Evolutionary conservation across 192 early-diverging fungal genomes (phyloP).

Genomic region (Ambispora gerdemannii): DNA sequence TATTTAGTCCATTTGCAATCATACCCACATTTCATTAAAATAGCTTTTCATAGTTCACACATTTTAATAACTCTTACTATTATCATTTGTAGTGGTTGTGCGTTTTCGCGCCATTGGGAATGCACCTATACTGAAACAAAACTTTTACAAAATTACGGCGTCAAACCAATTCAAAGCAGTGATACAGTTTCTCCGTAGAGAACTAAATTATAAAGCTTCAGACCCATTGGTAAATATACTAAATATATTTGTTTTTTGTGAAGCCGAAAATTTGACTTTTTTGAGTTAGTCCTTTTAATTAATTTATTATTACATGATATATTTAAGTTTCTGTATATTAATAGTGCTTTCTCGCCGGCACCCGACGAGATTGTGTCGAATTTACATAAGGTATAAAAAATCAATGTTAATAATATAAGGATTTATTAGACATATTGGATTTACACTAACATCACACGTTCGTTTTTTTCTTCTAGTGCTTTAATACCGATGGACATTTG

Average conservation of each 20-base stretch:
- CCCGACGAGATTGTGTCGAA: constrained; percentile 87
- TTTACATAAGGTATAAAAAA: constrained; percentile 63
- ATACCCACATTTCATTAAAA: no score
- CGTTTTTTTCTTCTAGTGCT: constrained; percentile 61
- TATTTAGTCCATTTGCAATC: no score
- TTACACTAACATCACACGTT: no score
- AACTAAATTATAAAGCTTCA: constrained; percentile 69
- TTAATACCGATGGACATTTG: constrained; percentile 74
- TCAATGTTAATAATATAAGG: neutral
- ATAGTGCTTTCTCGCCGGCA: constrained; percentile 90
- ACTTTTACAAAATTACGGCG: constrained; percentile 78
- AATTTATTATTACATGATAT: neutral
- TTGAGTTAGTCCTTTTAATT: neutral
- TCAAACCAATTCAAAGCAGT: constrained; percentile 82
- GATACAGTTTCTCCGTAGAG: constrained; percentile 77
- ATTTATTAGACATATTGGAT: neutral
- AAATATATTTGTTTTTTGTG: neutral
- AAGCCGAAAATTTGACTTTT: neutral
- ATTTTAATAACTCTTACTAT: neutral
- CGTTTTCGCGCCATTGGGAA: constrained; percentile 80
- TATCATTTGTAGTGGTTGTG: constrained; percentile 69
- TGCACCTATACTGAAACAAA: constrained; percentile 87
- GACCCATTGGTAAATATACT: constrained; percentile 64
- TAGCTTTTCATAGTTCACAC: no score
- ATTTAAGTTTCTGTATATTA: constrained; percentile 83